Evolutionary conservation across 73 alveolate genomes (phyloP).

Genomic region (Durusdinium trenchii): DNA sequence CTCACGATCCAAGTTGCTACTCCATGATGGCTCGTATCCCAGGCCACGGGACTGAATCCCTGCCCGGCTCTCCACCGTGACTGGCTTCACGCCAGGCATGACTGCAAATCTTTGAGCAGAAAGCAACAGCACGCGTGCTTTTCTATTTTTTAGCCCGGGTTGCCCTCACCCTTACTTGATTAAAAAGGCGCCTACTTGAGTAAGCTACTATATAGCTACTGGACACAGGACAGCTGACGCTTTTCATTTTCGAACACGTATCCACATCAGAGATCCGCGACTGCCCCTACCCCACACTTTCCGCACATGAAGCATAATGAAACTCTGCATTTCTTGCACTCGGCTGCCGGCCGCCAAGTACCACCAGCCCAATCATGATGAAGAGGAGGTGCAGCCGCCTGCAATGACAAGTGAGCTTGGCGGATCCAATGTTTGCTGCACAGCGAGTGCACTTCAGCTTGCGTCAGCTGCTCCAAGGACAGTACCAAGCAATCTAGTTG

Average conservation of each 20-base stretch:
- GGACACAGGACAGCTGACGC: neutral
- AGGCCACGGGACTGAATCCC: constrained; percentile 61
- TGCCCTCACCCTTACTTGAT: no score
- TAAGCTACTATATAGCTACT: neutral
- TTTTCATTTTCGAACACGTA: neutral
- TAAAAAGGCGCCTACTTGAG: neutral
- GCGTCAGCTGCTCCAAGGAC: no score
- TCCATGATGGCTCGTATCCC: constrained; percentile 85
- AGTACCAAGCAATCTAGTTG: no score
- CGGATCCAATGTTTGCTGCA: no score
- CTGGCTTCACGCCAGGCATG: constrained; percentile 87
- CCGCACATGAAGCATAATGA: neutral
- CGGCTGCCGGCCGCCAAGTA: constrained; percentile 31
- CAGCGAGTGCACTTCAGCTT: no score
- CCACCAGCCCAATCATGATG: constrained; percentile 73
- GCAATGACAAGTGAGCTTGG: no score
- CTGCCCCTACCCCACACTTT: neutral
- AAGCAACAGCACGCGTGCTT: no score
- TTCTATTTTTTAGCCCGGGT: no score
- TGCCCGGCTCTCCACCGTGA: constrained; percentile 35
- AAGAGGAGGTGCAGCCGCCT: constrained; percentile 78
- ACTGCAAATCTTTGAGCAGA: no score
- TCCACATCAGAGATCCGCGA: no score
- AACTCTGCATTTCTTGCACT: neutral
- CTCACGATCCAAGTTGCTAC: neutral